These are phyloP conservation scores for Hura crepitans DNA, from an alignment of 441 rosid species.

Conservation along the genomic window DNA sequence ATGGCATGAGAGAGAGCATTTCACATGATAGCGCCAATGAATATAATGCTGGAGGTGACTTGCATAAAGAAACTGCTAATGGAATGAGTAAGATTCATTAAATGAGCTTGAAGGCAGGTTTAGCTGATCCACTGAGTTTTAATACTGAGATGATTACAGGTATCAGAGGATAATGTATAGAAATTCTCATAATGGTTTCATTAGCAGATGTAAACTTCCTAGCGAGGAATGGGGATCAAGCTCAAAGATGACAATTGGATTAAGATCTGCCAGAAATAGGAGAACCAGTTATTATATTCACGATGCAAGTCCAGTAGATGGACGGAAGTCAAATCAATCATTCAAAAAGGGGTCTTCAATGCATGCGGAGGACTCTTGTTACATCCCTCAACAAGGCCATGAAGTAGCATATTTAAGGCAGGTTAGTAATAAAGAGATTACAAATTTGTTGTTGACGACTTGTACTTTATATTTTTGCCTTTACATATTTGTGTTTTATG, in stretches of 20 bases:
- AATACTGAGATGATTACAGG: too few relatives aligned
- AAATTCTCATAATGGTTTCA: conserved; percentile 26
- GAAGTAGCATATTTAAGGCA: conserved; percentile 86
- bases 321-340: conserved; percentile 48
- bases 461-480: background rate
- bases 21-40: conserved; percentile 41
- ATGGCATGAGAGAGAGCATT: conserved; percentile 47
- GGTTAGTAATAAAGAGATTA: conserved; percentile 40
- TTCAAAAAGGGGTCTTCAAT: conserved; percentile 51
- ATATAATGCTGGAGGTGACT: conserved; percentile 32
- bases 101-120: conserved; percentile 32
- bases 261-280: conserved; percentile 85
- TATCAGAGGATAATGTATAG: too few relatives aligned
- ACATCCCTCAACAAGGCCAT: conserved; percentile 92
- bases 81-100: conserved; percentile 36
- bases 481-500: conserved; percentile 6
- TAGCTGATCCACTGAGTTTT: conserved; percentile 36
- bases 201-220: conserved; percentile 43
- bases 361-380: conserved; percentile 88
- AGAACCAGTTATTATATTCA: conserved; percentile 53
- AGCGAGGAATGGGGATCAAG: conserved; percentile 62
- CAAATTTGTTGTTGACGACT: too few relatives aligned
- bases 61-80: conserved; percentile 38
- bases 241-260: conserved; percentile 60
- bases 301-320: conserved; percentile 54